phyloP scores from a whole-genome alignment of 805 yeast species.

The Brettanomyces anomalus region DNA sequence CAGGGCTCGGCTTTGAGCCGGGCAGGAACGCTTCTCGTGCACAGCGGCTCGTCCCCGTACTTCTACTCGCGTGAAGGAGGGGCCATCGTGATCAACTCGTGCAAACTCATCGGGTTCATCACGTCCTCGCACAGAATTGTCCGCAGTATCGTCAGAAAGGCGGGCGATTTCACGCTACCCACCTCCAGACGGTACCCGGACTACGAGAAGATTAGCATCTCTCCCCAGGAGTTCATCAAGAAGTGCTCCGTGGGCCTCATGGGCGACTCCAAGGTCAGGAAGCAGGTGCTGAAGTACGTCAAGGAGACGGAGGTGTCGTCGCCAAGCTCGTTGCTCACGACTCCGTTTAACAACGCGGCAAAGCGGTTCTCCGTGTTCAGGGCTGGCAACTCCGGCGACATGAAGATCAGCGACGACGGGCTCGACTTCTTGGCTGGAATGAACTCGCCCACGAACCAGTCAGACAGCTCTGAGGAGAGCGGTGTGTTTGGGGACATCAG shows the following conservation, averaged over 20 bases:
- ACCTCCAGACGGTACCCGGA: slow-evolving; percentile 59
- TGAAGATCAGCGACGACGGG: slow-evolving; percentile 40
- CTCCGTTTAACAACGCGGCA: slow-evolving; percentile 8
- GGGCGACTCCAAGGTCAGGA: slow-evolving; percentile 27
- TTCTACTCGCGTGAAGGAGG: slow-evolving; percentile 62
- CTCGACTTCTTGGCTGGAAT: slow-evolving; percentile 30
- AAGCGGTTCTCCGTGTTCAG: slow-evolving; percentile 43
- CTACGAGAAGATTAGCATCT: slow-evolving; percentile 45
- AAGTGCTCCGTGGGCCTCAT: slow-evolving; percentile 54
- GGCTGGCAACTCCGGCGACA: slow-evolving; percentile 40
- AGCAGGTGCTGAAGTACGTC: slow-evolving; percentile 15
- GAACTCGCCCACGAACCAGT: slow-evolving; percentile 8
- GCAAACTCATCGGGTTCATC: slow-evolving; percentile 46
- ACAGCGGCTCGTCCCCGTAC: no score
- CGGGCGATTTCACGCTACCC: slow-evolving; percentile 61
- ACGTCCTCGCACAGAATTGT: slow-evolving; percentile 42
- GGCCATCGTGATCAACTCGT: slow-evolving; percentile 22
- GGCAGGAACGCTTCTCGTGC: no score
- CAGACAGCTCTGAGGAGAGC: background rate
- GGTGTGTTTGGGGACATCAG: no score
- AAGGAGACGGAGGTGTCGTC: slow-evolving; percentile 6
- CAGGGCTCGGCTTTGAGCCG: background rate
- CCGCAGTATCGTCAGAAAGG: slow-evolving; percentile 30
- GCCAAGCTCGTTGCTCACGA: background rate
- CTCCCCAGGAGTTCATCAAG: slow-evolving; percentile 51